These are phyloP conservation scores for Clarireedia homoeocarpa DNA, from an alignment of 2,329 filamentous ascomycete species.

Conservation along the genomic window DNA sequence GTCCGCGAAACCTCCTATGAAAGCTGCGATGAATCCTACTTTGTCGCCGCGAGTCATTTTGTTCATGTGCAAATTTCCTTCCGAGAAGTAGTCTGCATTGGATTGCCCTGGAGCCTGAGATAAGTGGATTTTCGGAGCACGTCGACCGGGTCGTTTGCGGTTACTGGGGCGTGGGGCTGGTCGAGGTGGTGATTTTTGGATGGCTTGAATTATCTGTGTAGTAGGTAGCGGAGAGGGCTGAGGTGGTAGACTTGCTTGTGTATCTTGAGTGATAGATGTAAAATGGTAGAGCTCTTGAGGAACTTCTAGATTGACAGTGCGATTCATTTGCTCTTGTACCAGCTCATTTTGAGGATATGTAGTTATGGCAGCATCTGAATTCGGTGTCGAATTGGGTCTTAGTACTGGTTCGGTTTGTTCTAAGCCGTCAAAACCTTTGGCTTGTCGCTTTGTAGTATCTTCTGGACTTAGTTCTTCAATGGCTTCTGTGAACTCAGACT, in stretches of 20 bases:
- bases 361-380: background rate
- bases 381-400: background rate
- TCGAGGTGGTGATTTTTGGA: background rate
- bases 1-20: background rate
- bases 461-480: background rate
- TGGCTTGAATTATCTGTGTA: background rate
- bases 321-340: background rate
- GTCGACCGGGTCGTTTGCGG: background rate
- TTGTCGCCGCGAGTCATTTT: background rate
- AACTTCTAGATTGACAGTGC: background rate
- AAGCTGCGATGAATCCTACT: slow-evolving; percentile 1
- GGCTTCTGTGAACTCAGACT: background rate
- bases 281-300: background rate
- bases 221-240: background rate
- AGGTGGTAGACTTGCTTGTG: background rate
- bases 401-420: background rate
- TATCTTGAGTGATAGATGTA: background rate
- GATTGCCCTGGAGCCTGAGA: background rate
- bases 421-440: background rate
- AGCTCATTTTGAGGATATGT: background rate
- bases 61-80: background rate
- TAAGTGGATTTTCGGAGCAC: background rate
- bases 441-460: background rate
- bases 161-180: background rate
- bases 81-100: background rate